These are phyloP conservation scores for Clavispora santaluciae DNA, from an alignment of 805 yeast species.

Conservation along the genomic window DNA sequence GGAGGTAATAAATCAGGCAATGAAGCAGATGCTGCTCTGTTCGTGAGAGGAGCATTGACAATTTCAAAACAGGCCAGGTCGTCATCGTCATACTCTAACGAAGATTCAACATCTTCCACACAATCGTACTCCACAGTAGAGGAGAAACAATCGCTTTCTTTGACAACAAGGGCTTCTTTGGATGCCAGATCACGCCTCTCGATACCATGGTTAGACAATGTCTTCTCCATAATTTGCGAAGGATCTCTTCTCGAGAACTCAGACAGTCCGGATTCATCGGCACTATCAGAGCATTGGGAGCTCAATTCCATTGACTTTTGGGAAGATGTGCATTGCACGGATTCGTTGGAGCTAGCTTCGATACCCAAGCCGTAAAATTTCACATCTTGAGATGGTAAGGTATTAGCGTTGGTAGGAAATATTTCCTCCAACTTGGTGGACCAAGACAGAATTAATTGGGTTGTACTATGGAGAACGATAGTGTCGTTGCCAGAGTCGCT, in stretches of 20 bases:
- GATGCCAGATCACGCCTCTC: slow-evolving; percentile 5
- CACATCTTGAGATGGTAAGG: slow-evolving; percentile 7
- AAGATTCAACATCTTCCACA: slow-evolving; percentile 5
- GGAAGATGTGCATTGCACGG: neutral
- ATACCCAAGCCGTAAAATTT: slow-evolving; percentile 14
- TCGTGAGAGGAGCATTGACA: slow-evolving; percentile 3
- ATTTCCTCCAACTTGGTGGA: slow-evolving; percentile 24
- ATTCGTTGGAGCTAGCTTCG: slow-evolving; percentile 8
- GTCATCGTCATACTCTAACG: slow-evolving; percentile 1
- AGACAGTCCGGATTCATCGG: neutral
- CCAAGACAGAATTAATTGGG: slow-evolving; percentile 26
- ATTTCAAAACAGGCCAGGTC: slow-evolving; percentile 13
- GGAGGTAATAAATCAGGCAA: slow-evolving; percentile 13
- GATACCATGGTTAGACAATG: slow-evolving; percentile 9
- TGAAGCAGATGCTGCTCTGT: slow-evolving; percentile 9
- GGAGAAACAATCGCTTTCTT: slow-evolving; percentile 3
- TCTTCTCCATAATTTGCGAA: slow-evolving; percentile 10
- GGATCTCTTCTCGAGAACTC: slow-evolving; percentile 1
- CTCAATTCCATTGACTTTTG: neutral
- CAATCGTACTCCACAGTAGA: slow-evolving; percentile 9
- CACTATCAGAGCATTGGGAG: neutral
- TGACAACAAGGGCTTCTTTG: slow-evolving; percentile 5
- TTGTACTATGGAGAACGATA: slow-evolving; percentile 9
- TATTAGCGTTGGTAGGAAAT: slow-evolving; percentile 24
- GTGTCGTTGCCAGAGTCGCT: neutral